Evolutionary conservation across 148 eudicot genomes (phyloP).

Genomic region (Nyssa sinensis): DNA sequence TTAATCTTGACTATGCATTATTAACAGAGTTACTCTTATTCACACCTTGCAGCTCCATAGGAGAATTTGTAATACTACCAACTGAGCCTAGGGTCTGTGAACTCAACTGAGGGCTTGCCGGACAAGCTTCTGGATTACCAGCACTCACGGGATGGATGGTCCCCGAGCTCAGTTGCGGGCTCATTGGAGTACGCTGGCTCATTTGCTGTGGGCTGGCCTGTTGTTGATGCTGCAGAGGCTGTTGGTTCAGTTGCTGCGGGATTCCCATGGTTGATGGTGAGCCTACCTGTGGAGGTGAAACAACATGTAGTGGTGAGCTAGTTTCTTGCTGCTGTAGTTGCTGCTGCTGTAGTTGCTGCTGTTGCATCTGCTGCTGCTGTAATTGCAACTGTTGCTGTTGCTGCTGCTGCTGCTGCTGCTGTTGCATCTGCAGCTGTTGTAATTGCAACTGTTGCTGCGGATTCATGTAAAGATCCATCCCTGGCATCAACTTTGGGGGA

Average conservation of each 20-base stretch:
- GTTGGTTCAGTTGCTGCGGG: constrained; percentile 58
- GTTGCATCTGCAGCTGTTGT: too few species aligned
- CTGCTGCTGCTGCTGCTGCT: constrained; percentile 46
- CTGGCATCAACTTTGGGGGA: constrained; percentile 68
- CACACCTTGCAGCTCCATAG: constrained; percentile 80
- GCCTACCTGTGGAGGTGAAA: constrained; percentile 69
- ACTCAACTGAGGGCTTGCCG: constrained; percentile 94
- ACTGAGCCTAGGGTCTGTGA: constrained; percentile 95
- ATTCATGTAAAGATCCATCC: constrained; percentile 61
- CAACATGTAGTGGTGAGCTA: constrained; percentile 65
- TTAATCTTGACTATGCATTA: constrained; percentile 34
- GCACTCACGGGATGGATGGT: constrained; percentile 69
- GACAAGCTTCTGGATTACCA: constrained; percentile 70
- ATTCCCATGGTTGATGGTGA: constrained; percentile 70
- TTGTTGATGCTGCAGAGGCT: constrained; percentile 30
- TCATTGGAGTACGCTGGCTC: constrained; percentile 79
- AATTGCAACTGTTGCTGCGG: too few species aligned
- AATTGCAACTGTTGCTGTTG: too few species aligned
- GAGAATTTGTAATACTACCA: constrained; percentile 78
- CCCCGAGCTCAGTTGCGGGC: constrained; percentile 87
- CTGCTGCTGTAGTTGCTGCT: constrained; percentile 35
- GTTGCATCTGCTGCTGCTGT: too few species aligned
- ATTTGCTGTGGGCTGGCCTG: constrained; percentile 90
- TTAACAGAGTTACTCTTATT: constrained; percentile 62
- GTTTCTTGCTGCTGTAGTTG: constrained; percentile 60